These are phyloP conservation scores for Balakata baccata DNA, from an alignment of 345 rosid genomes.

Conservation along the genomic window DNA sequence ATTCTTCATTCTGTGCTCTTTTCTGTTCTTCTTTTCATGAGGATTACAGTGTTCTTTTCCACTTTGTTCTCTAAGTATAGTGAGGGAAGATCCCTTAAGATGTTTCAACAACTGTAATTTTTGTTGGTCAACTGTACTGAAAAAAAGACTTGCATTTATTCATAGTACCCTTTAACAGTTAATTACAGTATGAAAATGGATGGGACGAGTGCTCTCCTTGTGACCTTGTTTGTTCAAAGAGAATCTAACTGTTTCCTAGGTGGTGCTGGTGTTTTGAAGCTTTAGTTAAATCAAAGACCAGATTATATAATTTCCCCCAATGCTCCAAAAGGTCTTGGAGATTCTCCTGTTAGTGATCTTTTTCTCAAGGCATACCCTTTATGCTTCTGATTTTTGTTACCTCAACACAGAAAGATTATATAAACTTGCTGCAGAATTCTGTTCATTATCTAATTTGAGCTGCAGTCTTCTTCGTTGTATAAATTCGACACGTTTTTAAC, in stretches of 20 bases:
- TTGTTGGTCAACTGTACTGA: too few species aligned
- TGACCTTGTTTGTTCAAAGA: neutral
- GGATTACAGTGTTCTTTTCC: slow-evolving; percentile 9
- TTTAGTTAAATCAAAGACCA: slow-evolving; percentile 1
- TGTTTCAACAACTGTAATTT: neutral
- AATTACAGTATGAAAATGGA: slow-evolving; percentile 7
- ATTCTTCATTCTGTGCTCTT: slow-evolving; percentile 32
- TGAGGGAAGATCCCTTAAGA: slow-evolving; percentile 5
- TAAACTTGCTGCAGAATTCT: too few species aligned
- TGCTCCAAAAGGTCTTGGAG: slow-evolving; percentile 2
- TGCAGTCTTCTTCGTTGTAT: too few species aligned
- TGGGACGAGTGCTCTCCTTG: neutral
- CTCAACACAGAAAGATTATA: too few species aligned
- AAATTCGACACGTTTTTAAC: too few species aligned
- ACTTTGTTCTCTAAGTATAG: slow-evolving; percentile 8
- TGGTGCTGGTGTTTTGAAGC: neutral
- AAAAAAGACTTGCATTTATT: neutral
- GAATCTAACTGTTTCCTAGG: slow-evolving; percentile 4
- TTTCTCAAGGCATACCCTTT: too few species aligned
- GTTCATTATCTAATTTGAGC: too few species aligned
- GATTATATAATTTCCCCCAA: neutral
- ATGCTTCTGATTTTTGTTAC: neutral
- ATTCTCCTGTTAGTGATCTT: neutral
- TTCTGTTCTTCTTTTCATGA: slow-evolving; percentile 20
- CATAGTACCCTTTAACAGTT: neutral